Base-by-base conservation (phyloP, 1,284 basidiomycete genomes). In the Cryptococcus jaspeensis region DNA sequence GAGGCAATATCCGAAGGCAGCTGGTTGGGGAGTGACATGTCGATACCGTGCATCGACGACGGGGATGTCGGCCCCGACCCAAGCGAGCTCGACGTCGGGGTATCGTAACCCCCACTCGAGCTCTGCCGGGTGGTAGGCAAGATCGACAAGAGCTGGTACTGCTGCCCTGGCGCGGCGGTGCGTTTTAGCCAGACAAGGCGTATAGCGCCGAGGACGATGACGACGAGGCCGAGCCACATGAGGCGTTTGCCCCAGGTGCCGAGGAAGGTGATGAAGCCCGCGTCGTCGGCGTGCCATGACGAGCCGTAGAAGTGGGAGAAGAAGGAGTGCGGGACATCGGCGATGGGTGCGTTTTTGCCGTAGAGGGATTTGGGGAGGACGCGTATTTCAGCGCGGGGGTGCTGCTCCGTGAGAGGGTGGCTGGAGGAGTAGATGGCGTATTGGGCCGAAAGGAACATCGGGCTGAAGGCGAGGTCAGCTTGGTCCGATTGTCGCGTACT, bases 261-360 rank as follows among this genome's bases (percentile, higher is more conserved):
- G 57, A 97, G 82, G 80, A 94, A 95, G 25, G 86, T 85, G 71
- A 96, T 92, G 79, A 95, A 94, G 8, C 87, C 89, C 18, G 92
- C 92, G 75, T 96, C 92, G 70, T 94, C 92, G 7, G 90, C 86
- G 70, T 94, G 90, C 95, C 95, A 99, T 67, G 90, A 93, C 67
- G 91, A 94, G 32, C 94, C 95, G 71, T 99, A 98, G 79, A 87
- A 94, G 78, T 99, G 95, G 18, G 86, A 84, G 79, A 95, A 97
- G 84, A 95, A 98, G 22, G 92, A 86, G 72, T 95, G 85, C 1
- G 92, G 92, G 0, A 90, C 91, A 70, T 93, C 87, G 44, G 80
- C 84, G 37, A 85, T 82, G 62, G 87, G 86, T 12, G 91, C 90
- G 74, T 99, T 99, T 81, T 99, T 99, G 62, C 95, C 95, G 68